Conservation (phyloP, 208 protist species). For the Crithidia bombi region DNA sequence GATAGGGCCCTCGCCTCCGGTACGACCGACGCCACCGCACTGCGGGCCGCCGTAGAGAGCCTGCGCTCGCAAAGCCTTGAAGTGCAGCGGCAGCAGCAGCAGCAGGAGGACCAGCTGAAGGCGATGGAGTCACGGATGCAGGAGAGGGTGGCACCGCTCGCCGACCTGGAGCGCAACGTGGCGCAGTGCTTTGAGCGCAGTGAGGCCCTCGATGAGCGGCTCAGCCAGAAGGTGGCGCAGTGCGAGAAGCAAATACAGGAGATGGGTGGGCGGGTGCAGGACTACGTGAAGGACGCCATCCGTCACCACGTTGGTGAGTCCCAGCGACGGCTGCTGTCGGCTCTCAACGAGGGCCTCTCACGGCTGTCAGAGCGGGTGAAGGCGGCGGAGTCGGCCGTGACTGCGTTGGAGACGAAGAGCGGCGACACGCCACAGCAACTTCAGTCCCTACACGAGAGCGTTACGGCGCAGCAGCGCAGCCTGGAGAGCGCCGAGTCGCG, state of each 20-base stretch:
- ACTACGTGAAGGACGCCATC: conserved; percentile 31
- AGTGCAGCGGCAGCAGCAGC: conserved; percentile 48
- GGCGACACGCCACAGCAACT: conserved; percentile 20
- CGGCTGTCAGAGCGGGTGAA: conserved; percentile 19
- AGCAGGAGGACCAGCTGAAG: conserved; percentile 22
- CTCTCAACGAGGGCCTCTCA: conserved; percentile 21
- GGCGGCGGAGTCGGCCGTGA: conserved; percentile 11
- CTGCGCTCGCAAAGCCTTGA: conserved; percentile 46
- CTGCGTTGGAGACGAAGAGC: conserved; percentile 6
- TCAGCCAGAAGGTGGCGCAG: conserved; percentile 20
- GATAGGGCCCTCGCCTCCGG: conserved; percentile 13
- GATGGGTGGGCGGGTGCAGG: conserved; percentile 27
- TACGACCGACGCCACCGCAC: conserved; percentile 15
- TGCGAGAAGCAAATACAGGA: conserved; percentile 34
- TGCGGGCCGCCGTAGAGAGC: conserved; percentile 26
- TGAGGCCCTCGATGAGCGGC: conserved; percentile 21
- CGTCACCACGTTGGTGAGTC: conserved; percentile 27
- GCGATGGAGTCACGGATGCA: conserved; percentile 9
- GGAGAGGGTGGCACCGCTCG: conserved; percentile 22
- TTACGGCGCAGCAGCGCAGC: conserved; percentile 4
- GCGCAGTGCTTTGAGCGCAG: conserved; percentile 29
- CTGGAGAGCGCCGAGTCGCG: conserved; percentile 19
- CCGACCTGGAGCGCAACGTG: conserved; percentile 23
- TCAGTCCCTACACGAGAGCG: conserved; percentile 3
- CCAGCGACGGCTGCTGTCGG: conserved; percentile 24